phyloP scores from a whole-genome alignment of 495 filamentous ascomycete genomes.

The Penicillium verhagenii region DNA sequence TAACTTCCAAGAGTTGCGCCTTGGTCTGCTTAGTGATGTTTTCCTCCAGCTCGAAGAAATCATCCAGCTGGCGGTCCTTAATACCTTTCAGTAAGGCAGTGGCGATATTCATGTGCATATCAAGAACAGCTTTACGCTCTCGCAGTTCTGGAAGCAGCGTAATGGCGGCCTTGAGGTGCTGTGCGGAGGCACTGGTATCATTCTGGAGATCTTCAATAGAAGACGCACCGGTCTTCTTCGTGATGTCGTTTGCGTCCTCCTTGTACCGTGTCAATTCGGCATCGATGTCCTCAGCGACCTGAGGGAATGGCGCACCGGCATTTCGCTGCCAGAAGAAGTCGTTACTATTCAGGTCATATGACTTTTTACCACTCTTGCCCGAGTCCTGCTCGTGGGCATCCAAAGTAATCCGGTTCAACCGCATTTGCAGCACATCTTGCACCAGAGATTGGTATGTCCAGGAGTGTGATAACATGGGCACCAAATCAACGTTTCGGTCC shows the following conservation, averaged over 20 bases:
- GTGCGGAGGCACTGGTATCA: constrained; percentile 81
- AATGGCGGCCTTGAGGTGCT: constrained; percentile 94
- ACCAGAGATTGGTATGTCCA: constrained; percentile 99
- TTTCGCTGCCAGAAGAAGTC: constrained; percentile 99
- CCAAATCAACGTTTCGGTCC: constrained; percentile 91
- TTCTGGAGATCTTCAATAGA: constrained; percentile 92
- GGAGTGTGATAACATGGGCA: constrained; percentile 98
- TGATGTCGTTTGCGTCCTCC: constrained; percentile 92
- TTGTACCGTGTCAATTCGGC: constrained; percentile 90
- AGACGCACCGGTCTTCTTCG: constrained; percentile 88
- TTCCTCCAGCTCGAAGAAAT: constrained; percentile 95
- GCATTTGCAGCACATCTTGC: constrained; percentile 91
- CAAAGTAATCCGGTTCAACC: constrained; percentile 93
- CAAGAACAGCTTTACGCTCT: constrained; percentile 85
- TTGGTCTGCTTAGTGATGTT: constrained; percentile 91
- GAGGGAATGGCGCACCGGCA: constrained; percentile 88
- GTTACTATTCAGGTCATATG: constrained; percentile 84
- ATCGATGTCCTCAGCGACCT: constrained; percentile 96
- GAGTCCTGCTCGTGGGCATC: constrained; percentile 78
- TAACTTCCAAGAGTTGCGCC: constrained; percentile 80
- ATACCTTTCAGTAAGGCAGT: constrained; percentile 82
- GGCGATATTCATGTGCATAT: constrained; percentile 99
- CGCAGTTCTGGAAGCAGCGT: constrained; percentile 87
- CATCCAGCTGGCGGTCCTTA: constrained; percentile 91
- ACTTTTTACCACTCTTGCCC: constrained; percentile 70